Conservation (phyloP, 345 rosid genomes). For the Euphorbia pulcherrima region DNA sequence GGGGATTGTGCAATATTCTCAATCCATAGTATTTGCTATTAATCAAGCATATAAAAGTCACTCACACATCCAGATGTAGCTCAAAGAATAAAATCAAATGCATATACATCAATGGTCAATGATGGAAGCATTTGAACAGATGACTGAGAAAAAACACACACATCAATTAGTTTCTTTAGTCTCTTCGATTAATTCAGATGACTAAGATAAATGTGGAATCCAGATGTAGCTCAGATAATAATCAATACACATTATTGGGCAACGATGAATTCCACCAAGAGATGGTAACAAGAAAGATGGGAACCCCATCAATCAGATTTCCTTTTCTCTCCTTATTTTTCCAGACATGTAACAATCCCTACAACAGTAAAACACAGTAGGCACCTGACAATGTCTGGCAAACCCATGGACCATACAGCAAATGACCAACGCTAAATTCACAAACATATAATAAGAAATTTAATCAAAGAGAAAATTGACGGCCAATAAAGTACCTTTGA, state of each 20-base stretch:
- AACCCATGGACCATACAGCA: neutral
- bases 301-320: constrained; percentile 25
- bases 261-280: constrained; percentile 32
- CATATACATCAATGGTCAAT: constrained; percentile 30
- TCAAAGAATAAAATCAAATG: constrained; percentile 24
- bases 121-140: constrained; percentile 32
- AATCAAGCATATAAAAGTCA: too few relatives aligned
- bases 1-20: neutral
- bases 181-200: constrained; percentile 12
- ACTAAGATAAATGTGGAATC: constrained; percentile 10
- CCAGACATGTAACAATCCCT: constrained; percentile 37
- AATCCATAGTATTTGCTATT: neutral
- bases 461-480: neutral
- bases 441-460: neutral
- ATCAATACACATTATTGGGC: constrained; percentile 15
- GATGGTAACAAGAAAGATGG: constrained; percentile 11
- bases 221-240: constrained; percentile 28
- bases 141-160: too few relatives aligned
- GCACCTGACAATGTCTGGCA: constrained; percentile 26
- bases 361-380: constrained; percentile 15
- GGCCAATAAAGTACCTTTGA: constrained; percentile 17
- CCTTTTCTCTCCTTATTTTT: constrained; percentile 20
- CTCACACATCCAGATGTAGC: constrained; percentile 47
- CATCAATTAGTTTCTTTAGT: too few relatives aligned
- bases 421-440: too few relatives aligned